These are phyloP conservation scores for Exophiala lecanii-corni DNA, from an alignment of 2,329 filamentous ascomycete species.

Conservation along the genomic window DNA sequence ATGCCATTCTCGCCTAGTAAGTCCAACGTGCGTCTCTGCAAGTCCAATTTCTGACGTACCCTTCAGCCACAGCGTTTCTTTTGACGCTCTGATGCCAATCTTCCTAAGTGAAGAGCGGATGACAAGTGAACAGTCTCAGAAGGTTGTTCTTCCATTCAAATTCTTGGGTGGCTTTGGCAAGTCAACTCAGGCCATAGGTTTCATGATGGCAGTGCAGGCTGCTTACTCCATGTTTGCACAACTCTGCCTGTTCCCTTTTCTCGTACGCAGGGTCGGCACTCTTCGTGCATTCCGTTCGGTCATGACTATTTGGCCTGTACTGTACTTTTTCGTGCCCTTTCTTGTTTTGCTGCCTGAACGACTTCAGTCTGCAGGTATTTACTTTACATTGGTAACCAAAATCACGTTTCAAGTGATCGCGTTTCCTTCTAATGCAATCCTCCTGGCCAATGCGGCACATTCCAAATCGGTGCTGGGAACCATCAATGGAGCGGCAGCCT, in stretches of 20 bases:
- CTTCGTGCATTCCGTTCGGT: slow-evolving; percentile 78
- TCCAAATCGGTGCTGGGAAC: slow-evolving; percentile 80
- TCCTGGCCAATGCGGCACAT: slow-evolving; percentile 82
- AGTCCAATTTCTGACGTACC: slow-evolving; percentile 27
- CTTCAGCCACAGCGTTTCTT: slow-evolving; percentile 86
- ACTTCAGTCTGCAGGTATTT: slow-evolving; percentile 69
- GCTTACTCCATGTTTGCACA: slow-evolving; percentile 85
- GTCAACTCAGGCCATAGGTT: slow-evolving; percentile 75
- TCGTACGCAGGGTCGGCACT: slow-evolving; percentile 70
- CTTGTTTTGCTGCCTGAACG: slow-evolving; percentile 73
- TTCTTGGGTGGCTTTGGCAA: slow-evolving; percentile 85
- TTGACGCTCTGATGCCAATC: slow-evolving; percentile 88
- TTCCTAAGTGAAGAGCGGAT: slow-evolving; percentile 65
- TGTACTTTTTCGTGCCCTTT: slow-evolving; percentile 87
- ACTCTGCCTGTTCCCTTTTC: slow-evolving; percentile 73
- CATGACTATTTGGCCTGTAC: slow-evolving; percentile 74
- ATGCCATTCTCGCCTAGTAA: slow-evolving; percentile 82
- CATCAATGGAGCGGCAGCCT: slow-evolving; percentile 88
- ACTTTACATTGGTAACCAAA: slow-evolving; percentile 78
- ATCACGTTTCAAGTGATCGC: slow-evolving; percentile 88
- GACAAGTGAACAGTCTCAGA: slow-evolving; percentile 36
- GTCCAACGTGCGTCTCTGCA: slow-evolving; percentile 36
- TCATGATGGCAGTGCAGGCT: slow-evolving; percentile 84
- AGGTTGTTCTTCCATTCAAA: slow-evolving; percentile 70
- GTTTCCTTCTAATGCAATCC: slow-evolving; percentile 84